Percentiles rank a stretch among this genome's conserved stretches.
These are phyloP conservation scores for Colletotrichum salicis DNA, from an alignment of 2,329 filamentous ascomycete genomes.

Conservation along the genomic window DNA sequence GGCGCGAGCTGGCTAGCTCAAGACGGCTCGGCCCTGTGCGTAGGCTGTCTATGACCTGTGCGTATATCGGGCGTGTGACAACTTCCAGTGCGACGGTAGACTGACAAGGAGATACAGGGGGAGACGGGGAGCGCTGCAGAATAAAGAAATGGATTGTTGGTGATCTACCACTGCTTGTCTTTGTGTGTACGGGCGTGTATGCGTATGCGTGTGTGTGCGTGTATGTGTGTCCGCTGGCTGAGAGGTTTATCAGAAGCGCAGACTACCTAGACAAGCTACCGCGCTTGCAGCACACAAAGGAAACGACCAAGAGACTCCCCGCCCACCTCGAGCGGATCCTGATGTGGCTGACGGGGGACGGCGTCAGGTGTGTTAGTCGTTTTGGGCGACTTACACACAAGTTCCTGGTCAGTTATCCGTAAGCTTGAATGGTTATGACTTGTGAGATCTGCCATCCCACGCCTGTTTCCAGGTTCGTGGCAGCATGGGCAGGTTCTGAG, in stretches of 20 bases:
- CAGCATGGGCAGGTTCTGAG: neutral
- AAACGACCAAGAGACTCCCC: neutral
- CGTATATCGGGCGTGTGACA: constrained; percentile 13
- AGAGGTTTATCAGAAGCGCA: neutral
- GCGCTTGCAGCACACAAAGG: constrained; percentile 12
- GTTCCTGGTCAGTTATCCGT: neutral
- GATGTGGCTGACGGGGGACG: constrained; percentile 5
- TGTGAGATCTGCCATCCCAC: constrained; percentile 2
- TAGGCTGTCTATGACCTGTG: constrained; percentile 25
- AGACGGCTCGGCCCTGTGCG: constrained; percentile 32
- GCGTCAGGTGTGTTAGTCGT: constrained; percentile 19
- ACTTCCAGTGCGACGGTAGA: neutral
- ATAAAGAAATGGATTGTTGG: constrained; percentile 6
- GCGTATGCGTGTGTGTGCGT: neutral
- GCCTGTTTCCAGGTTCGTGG: neutral
- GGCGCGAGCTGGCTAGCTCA: constrained; percentile 20
- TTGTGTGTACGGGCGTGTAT: neutral
- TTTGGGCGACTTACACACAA: constrained; percentile 5
- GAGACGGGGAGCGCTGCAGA: neutral
- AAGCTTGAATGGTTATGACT: neutral
- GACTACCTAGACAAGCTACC: constrained; percentile 1
- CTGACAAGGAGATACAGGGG: neutral
- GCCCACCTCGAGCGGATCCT: neutral
- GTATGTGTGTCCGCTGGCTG: neutral
- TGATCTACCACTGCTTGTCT: neutral